These are phyloP conservation scores for Eucalyptus erythrocorys DNA, from an alignment of 345 rosid genomes.

Conservation along the genomic window DNA sequence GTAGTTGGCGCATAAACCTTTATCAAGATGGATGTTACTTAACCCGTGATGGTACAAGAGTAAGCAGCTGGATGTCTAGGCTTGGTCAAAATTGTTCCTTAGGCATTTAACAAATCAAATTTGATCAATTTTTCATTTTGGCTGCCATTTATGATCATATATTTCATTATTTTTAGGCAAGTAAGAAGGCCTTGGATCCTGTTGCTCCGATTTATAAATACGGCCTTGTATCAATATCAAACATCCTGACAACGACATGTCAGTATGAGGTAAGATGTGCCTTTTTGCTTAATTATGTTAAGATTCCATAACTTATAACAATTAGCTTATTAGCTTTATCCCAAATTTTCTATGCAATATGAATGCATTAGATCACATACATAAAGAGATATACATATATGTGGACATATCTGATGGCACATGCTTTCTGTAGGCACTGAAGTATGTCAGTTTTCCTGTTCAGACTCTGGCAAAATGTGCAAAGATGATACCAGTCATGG, in stretches of 20 bases:
- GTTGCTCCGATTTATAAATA: conserved; percentile 91
- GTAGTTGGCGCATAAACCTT: neutral
- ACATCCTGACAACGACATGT: conserved; percentile 85
- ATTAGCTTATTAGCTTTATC: neutral
- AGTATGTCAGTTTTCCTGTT: conserved; percentile 92
- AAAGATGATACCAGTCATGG: conserved; percentile 99
- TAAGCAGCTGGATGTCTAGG: neutral
- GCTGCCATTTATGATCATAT: neutral
- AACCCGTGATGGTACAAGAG: neutral
- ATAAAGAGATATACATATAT: neutral
- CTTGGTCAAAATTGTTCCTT: neutral
- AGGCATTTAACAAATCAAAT: neutral
- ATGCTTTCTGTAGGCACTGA: conserved; percentile 60
- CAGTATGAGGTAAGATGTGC: conserved; percentile 71
- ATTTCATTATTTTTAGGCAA: conserved; percentile 33
- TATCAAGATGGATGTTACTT: neutral
- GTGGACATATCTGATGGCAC: neutral
- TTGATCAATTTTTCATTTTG: neutral
- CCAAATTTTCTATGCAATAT: neutral
- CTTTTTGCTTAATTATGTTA: neutral
- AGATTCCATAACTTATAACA: neutral
- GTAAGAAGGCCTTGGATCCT: conserved; percentile 74
- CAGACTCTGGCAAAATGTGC: conserved; percentile 96
- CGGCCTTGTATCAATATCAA: conserved; percentile 60
- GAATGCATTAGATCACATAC: neutral